Evolutionary conservation across 306 rosid species (phyloP).

Genomic region (Dicorynia guianensis): DNA sequence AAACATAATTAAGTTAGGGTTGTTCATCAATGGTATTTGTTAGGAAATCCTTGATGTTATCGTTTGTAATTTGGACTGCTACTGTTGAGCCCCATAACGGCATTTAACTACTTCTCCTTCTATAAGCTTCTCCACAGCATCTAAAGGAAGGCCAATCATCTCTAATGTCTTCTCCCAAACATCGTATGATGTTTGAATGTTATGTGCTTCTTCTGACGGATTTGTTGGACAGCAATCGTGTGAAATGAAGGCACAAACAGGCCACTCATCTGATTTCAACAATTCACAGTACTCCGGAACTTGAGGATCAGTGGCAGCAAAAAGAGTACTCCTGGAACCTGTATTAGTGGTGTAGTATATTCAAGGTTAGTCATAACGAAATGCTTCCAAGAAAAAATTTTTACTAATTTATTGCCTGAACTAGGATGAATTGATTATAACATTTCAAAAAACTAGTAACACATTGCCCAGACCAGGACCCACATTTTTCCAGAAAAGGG

Average conservation of each 20-base stretch:
- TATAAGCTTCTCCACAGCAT: constrained; percentile 78
- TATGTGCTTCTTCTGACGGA: constrained; percentile 95
- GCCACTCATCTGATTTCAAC: constrained; percentile 88
- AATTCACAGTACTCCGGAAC: constrained; percentile 87
- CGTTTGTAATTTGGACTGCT: constrained; percentile 38
- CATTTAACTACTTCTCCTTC: constrained; percentile 77
- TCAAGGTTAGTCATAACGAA: background rate
- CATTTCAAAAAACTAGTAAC: background rate
- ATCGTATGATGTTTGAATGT: constrained; percentile 57
- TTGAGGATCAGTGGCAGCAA: constrained; percentile 96
- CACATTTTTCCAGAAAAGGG: background rate
- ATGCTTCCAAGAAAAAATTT: background rate
- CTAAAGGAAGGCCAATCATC: constrained; percentile 82
- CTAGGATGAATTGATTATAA: constrained; percentile 10
- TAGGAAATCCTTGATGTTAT: background rate
- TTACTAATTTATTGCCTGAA: constrained; percentile 1
- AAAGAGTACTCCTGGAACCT: constrained; percentile 94
- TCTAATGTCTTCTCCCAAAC: constrained; percentile 96
- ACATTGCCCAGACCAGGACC: background rate
- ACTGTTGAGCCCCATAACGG: constrained; percentile 58
- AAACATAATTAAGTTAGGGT: too few species aligned
- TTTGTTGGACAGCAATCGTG: constrained; percentile 87
- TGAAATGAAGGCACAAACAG: constrained; percentile 86
- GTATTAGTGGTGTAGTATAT: constrained; percentile 35
- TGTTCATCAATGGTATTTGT: too few species aligned